Evolutionary conservation across 305 asterid genomes (phyloP), one percentile per base, ranked within the genome.

Genomic region (Coffea humblotiana): DNA sequence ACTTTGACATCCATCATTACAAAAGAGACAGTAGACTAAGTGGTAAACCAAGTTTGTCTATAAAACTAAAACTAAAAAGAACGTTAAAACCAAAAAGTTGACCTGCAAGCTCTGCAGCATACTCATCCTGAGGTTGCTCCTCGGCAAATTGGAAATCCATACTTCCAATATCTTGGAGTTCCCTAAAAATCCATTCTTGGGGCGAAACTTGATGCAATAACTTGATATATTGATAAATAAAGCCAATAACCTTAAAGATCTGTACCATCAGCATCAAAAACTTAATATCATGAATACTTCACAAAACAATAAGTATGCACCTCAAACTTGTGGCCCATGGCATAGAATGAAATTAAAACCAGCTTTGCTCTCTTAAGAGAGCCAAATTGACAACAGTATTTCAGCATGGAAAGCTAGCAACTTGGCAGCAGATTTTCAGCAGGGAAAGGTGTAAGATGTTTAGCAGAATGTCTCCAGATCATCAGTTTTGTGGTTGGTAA

Each of bases 91-190:
- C 27, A 64, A 25, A 61, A 60, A 13, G 60, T 5, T 75, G 88
- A 95, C 98, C 97, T 85, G 99, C 90, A 90, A 96, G 99, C 86
- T 92, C 97, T 25, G 97, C 92, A 79, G 97, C 99, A 87, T 96
- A 96, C 82, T 96, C 99, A 88, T 94, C 99, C 80, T 94, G 98
- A 83, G 97, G 97, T 85, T 94, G 97, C 89, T 96, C 97, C 87
- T 96, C 98, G 29, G 96, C 95, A 89, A 91, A 96, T 85, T 91
- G 89, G 78, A 96, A 96, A 83, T 96, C 99, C 96, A 96, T 89
- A 60, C 89, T 88, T 75, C 89, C 98, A 84, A 94, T 94, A 87
- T 91, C 94, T 79, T 94, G 96, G 89, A 96, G 99, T 89, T 96
- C 99, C 87, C 90, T 91, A 84, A 92, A 96, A 82, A 94, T 91